A percentile compares a stretch with the other conserved stretches of the same genome.
Conservation (phyloP, 176 grass and related monocot species). For the Calamus simplicifolius region DNA sequence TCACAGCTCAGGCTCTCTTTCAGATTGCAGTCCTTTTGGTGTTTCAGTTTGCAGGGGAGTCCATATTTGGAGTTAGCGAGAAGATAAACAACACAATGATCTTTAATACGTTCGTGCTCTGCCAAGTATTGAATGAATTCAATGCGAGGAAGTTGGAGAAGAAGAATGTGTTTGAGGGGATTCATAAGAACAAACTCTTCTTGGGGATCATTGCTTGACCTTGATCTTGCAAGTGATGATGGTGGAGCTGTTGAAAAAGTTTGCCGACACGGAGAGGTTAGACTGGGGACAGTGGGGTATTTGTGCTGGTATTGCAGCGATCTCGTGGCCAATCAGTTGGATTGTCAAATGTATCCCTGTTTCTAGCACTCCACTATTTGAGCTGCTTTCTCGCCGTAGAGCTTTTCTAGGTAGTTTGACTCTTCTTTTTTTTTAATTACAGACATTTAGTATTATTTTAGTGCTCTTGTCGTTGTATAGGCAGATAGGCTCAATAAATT, state of each 20-base stretch:
- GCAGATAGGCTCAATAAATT: no score
- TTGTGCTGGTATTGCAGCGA: conserved; percentile 51
- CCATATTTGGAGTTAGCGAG: conserved; percentile 21
- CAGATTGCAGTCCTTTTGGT: conserved; percentile 51
- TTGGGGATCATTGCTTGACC: conserved; percentile 54
- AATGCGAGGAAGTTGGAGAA: conserved; percentile 65
- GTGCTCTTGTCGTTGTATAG: no score
- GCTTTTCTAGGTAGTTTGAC: no score
- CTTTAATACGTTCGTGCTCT: conserved; percentile 89
- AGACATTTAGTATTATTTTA: no score
- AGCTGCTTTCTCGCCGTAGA: conserved; percentile 4
- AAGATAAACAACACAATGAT: conserved; percentile 64
- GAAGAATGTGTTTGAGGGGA: conserved; percentile 70
- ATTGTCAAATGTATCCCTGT: conserved; percentile 66
- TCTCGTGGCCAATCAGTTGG: conserved; percentile 83
- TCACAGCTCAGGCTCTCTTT: conserved; percentile 43
- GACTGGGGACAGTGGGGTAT: conserved; percentile 51
- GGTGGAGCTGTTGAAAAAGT: conserved; percentile 76
- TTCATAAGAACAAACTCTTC: conserved; percentile 63
- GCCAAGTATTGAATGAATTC: conserved; percentile 97
- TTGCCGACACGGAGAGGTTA: conserved; percentile 72
- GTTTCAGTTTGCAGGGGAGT: conserved; percentile 42
- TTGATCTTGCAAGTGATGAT: conserved; percentile 60
- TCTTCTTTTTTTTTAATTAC: no score
- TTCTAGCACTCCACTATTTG: conserved; percentile 9